Percentiles rank a stretch among this genome's conserved stretches.
phyloP scores from a whole-genome alignment of 768 basidiomycete species.

The Suillus ampliporus region DNA sequence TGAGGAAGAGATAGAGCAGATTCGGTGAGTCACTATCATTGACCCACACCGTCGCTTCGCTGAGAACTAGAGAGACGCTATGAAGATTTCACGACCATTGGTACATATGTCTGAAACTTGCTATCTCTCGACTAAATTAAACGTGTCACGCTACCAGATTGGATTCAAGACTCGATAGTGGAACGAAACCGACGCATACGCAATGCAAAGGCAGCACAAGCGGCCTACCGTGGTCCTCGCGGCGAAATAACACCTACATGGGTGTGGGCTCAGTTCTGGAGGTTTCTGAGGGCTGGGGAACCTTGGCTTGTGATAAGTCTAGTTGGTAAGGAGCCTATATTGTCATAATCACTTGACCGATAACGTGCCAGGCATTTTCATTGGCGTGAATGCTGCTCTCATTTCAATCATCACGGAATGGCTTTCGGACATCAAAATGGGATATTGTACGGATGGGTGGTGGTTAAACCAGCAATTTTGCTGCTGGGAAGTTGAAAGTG shows the following conservation, averaged over 20 bases:
- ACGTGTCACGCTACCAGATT: constrained; percentile 59
- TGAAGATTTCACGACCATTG: constrained; percentile 95
- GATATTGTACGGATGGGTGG: constrained; percentile 96
- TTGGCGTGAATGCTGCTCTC: constrained; percentile 92
- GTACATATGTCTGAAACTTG: constrained; percentile 47
- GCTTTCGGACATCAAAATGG: constrained; percentile 98
- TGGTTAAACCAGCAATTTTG: constrained; percentile 99
- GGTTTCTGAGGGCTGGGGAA: constrained; percentile 72
- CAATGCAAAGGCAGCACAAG: constrained; percentile 48
- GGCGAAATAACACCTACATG: constrained; percentile 58
- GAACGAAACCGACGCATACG: constrained; percentile 83
- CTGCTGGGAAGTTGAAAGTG: constrained; percentile 93
- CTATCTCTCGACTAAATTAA: constrained; percentile 18
- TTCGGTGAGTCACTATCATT: constrained; percentile 50
- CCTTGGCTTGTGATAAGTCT: constrained; percentile 92
- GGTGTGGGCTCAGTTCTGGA: constrained; percentile 67
- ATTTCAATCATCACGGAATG: constrained; percentile 96
- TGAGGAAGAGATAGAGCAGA: constrained; percentile 71
- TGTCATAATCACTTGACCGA: neutral
- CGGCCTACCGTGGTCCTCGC: constrained; percentile 52
- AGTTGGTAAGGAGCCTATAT: constrained; percentile 66
- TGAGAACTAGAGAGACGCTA: constrained; percentile 66
- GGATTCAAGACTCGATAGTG: constrained; percentile 94
- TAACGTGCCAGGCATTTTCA: constrained; percentile 69
- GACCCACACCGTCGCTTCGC: constrained; percentile 6